phyloP scores from a whole-genome alignment of 1,139 yeast genomes.

The Barnettozyma hawaiiensis region DNA sequence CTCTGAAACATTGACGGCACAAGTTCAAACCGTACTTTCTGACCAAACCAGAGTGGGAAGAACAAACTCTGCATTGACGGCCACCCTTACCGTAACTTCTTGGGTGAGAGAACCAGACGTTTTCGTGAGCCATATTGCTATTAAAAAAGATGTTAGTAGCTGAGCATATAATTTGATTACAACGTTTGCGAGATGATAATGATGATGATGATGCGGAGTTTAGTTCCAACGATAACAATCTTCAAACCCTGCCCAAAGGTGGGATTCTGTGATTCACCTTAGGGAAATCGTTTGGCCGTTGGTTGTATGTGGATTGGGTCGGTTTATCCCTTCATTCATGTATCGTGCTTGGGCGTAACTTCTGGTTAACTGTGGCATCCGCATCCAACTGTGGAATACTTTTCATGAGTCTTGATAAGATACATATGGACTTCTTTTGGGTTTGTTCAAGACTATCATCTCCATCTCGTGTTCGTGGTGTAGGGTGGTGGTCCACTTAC shows the following conservation, averaged over 20 bases:
- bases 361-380: too few relatives aligned
- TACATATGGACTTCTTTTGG: background rate
- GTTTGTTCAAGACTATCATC: background rate
- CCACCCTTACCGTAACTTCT: slow-evolving; percentile 99
- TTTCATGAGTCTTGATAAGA: too few relatives aligned
- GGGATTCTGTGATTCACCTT: too few relatives aligned
- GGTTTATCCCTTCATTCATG: too few relatives aligned
- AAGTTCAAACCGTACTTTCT: slow-evolving; percentile 99
- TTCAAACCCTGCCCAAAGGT: too few relatives aligned
- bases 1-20: slow-evolving; percentile 99
- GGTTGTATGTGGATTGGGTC: too few relatives aligned
- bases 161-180: background rate
- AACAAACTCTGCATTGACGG: slow-evolving; percentile 99
- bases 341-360: too few relatives aligned
- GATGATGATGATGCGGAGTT: too few relatives aligned
- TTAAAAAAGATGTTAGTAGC: slow-evolving; percentile 21
- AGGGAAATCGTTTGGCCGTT: too few relatives aligned
- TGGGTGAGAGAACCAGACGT: slow-evolving; percentile 99
- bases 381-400: background rate
- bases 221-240: background rate
- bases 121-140: slow-evolving; percentile 97
- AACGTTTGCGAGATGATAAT: background rate
- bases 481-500: slow-evolving; percentile 8
- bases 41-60: slow-evolving; percentile 98
- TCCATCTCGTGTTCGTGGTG: background rate